Conservation (phyloP, 2,329 filamentous ascomycete species). For the Aspergillus fumigatus region DNA sequence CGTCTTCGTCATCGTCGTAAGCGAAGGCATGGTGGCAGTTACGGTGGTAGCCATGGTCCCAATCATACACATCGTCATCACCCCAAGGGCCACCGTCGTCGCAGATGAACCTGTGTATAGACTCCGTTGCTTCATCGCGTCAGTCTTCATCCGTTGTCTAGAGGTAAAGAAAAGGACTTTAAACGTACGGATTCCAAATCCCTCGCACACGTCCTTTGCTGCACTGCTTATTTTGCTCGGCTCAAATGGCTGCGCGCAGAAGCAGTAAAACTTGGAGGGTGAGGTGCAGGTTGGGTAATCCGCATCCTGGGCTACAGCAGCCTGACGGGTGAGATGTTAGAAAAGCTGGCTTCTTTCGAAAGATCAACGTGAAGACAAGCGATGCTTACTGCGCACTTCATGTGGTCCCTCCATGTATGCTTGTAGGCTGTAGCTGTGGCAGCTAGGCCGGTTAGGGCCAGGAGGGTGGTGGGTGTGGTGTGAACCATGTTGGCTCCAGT, state of each 20-base stretch:
- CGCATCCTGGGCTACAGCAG: conserved; percentile 5
- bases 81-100: too few relatives aligned
- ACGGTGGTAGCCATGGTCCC: not conserved
- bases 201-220: conserved; percentile 1
- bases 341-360: not conserved
- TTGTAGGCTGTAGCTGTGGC: not conserved
- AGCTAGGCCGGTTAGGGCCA: not conserved
- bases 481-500: not conserved
- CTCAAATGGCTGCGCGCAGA: conserved; percentile 6
- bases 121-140: not conserved
- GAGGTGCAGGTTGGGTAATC: conserved; percentile 5
- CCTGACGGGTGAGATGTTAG: not conserved
- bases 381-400: not conserved
- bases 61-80: not conserved
- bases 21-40: not conserved
- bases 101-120: conserved; percentile 10
- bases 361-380: too few relatives aligned
- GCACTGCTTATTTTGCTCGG: not conserved
- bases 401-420: not conserved
- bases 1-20: conserved; percentile 1
- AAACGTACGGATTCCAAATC: conserved; percentile 9
- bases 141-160: not conserved
- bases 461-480: not conserved
- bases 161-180: too few relatives aligned
- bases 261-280: conserved; percentile 10